phyloP scores from a whole-genome alignment of 345 rosid genomes.

The Brassica cretica region DNA sequence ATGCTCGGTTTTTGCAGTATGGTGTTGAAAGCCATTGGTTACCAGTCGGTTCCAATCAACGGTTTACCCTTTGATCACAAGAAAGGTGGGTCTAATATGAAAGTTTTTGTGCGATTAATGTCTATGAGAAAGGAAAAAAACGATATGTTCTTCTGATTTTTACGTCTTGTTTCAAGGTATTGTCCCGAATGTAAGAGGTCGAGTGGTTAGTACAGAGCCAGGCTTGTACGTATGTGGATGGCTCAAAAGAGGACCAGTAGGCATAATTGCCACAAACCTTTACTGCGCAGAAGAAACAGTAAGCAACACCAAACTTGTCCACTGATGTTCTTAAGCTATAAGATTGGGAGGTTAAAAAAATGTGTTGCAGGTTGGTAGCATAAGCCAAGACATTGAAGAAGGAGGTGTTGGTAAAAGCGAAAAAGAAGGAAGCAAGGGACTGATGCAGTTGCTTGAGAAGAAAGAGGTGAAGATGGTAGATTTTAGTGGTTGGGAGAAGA shows the following conservation, averaged over 20 bases:
- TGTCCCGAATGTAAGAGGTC: constrained; percentile 69
- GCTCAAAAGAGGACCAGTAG: constrained; percentile 94
- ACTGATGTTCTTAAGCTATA: constrained; percentile 8
- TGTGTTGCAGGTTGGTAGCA: constrained; percentile 62
- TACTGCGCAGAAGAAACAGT: constrained; percentile 94
- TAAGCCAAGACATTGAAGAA: constrained; percentile 63
- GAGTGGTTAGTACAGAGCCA: constrained; percentile 59
- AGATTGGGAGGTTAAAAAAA: neutral
- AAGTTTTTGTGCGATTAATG: neutral
- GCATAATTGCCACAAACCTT: constrained; percentile 86
- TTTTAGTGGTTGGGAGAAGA: constrained; percentile 72
- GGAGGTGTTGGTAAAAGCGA: constrained; percentile 43
- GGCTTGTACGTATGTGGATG: constrained; percentile 96
- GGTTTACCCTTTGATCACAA: constrained; percentile 79
- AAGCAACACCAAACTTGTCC: constrained; percentile 36
- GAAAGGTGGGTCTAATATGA: constrained; percentile 50
- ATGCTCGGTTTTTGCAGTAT: constrained; percentile 49
- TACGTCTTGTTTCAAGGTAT: constrained; percentile 50
- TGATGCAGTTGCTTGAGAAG: constrained; percentile 52
- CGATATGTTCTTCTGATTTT: neutral
- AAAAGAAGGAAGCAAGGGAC: constrained; percentile 74
- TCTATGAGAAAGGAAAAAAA: neutral
- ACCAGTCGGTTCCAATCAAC: constrained; percentile 70
- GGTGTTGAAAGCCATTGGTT: constrained; percentile 92
- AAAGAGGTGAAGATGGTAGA: constrained; percentile 51